Evolutionary conservation across 139 green algal genomes (phyloP).

Genomic region (Chlorella ohadii): DNA sequence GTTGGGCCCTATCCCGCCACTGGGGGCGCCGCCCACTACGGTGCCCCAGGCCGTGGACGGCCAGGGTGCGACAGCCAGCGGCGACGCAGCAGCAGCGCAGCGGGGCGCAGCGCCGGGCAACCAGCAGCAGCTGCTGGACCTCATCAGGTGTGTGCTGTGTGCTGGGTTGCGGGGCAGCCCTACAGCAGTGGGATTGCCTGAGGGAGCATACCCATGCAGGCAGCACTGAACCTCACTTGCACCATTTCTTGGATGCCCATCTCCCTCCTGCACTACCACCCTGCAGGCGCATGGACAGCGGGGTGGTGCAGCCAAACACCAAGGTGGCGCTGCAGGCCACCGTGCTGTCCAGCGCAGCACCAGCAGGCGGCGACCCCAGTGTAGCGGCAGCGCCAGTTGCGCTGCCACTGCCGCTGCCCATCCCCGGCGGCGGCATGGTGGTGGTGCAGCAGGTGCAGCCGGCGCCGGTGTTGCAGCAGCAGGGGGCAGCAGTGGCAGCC

Average conservation of each 20-base stretch:
- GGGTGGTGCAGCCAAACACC: background rate
- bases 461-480: background rate
- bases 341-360: background rate
- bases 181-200: too few species aligned
- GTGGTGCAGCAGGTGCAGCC: constrained; percentile 2
- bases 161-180: background rate
- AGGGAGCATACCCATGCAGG: too few species aligned
- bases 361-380: background rate
- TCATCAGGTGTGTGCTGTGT: background rate
- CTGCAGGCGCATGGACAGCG: constrained; percentile 12
- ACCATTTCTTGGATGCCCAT: background rate
- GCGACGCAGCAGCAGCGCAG: background rate
- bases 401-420: constrained; percentile 15
- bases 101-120: background rate
- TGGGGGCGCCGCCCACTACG: background rate
- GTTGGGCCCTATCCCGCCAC: background rate
- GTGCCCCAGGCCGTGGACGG: background rate
- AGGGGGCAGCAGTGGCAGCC: background rate
- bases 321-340: constrained; percentile 1
- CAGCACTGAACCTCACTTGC: background rate
- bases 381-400: background rate
- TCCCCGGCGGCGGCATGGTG: background rate
- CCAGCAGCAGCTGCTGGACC: constrained; percentile 15
- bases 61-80: too few species aligned
- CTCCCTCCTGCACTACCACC: background rate